Conservation (phyloP, 345 rosid species). For the Fremontodendron californicum region DNA sequence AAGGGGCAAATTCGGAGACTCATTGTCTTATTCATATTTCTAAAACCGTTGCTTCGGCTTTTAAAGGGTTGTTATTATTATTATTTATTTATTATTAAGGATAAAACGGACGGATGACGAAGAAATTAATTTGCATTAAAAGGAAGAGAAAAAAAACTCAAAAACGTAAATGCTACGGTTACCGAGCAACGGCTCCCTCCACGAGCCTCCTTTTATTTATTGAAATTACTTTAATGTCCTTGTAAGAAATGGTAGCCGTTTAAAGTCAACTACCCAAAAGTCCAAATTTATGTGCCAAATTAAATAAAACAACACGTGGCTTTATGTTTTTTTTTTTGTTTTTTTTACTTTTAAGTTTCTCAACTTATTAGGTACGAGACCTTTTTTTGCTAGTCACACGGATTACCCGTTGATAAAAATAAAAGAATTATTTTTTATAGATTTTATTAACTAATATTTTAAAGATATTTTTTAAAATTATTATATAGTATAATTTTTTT, state of each 20-base stretch:
- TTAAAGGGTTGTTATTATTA: too few species aligned
- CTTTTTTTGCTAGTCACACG: too few species aligned
- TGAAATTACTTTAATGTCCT: neutral
- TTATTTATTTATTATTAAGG: neutral
- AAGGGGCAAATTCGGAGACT: conserved; percentile 17
- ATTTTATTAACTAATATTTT: too few species aligned
- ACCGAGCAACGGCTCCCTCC: neutral
- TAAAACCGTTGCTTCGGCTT: neutral
- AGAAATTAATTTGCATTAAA: neutral
- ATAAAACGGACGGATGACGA: neutral
- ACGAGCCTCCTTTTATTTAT: neutral
- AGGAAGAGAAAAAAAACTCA: neutral
- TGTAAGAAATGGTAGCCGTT: neutral
- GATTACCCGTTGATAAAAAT: too few species aligned
- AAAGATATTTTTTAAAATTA: too few species aligned
- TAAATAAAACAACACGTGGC: neutral
- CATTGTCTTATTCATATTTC: neutral
- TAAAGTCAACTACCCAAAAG: conserved; percentile 7
- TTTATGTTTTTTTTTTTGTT: too few species aligned
- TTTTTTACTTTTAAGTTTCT: too few species aligned
- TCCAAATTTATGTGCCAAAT: conserved; percentile 1
- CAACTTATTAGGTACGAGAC: too few species aligned
- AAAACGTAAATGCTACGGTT: neutral
- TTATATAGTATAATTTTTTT: too few species aligned
- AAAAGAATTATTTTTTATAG: too few species aligned